These are phyloP conservation scores for Thermothielavioides terrestris DNA, from an alignment of 495 filamentous ascomycete genomes.

Conservation along the genomic window DNA sequence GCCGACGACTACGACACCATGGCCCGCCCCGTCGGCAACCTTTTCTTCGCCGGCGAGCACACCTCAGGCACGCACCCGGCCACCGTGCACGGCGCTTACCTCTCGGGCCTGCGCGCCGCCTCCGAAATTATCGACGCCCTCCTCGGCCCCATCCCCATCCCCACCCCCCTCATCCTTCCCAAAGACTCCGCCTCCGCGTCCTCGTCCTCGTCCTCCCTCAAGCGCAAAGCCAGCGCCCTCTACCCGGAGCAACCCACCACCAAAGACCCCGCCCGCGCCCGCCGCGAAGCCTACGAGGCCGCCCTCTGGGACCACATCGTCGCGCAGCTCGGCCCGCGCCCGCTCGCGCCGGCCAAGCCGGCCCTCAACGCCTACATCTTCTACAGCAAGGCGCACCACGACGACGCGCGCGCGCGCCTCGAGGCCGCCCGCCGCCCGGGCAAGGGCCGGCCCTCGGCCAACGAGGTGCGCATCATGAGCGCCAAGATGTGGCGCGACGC, in stretches of 20 bases:
- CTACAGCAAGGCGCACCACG: conserved; percentile 74
- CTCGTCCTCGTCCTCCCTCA: too few species aligned
- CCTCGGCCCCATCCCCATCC: conserved; percentile 70
- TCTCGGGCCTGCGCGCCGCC: conserved; percentile 83
- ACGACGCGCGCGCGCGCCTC: conserved; percentile 60
- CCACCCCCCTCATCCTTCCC: conserved; percentile 62
- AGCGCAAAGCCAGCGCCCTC: conserved; percentile 43
- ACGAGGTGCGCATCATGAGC: conserved; percentile 73
- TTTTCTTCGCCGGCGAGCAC: conserved; percentile 95
- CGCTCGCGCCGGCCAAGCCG: conserved; percentile 57
- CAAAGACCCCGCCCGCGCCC: conserved; percentile 44
- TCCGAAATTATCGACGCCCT: conserved; percentile 72
- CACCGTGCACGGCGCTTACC: conserved; percentile 92
- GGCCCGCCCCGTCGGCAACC: conserved; percentile 74
- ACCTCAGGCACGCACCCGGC: conserved; percentile 93
- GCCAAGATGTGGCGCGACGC: conserved; percentile 86
- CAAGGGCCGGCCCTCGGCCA: conserved; percentile 59
- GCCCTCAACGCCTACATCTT: conserved; percentile 67
- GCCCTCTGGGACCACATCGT: conserved; percentile 62
- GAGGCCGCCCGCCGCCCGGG: conserved; percentile 56
- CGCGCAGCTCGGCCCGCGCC: conserved; percentile 61
- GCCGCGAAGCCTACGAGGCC: conserved; percentile 60
- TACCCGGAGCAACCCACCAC: conserved; percentile 2
- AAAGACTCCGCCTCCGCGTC: conserved; percentile 44
- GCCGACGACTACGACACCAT: conserved; percentile 89